A percentile compares a stretch with the other conserved stretches of the same genome.
Evolutionary conservation across 768 basidiomycete species (phyloP).

Genomic region (Xerocomellus chrysenteron): DNA sequence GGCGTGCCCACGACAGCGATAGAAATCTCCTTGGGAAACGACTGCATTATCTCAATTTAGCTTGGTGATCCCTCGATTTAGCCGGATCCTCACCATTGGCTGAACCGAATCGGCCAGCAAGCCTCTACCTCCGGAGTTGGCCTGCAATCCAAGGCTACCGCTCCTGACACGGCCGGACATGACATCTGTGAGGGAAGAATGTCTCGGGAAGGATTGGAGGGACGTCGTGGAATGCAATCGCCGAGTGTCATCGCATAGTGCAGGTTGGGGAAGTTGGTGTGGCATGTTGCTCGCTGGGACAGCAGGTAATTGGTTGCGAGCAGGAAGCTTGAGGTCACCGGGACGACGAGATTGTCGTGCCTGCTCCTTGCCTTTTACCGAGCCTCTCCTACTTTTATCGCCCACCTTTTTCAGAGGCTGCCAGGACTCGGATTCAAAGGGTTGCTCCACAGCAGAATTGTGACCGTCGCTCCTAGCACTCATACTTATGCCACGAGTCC

Average conservation of each 20-base stretch:
- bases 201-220: constrained; percentile 37
- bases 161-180: constrained; percentile 53
- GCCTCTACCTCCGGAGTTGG: constrained; percentile 18
- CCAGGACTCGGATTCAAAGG: constrained; percentile 56
- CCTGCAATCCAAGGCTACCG: constrained; percentile 56
- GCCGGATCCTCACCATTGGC: constrained; percentile 23
- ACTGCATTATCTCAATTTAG: constrained; percentile 19
- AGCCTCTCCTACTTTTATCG: constrained; percentile 47
- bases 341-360: constrained; percentile 45
- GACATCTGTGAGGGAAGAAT: constrained; percentile 30
- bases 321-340: constrained; percentile 63
- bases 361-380: constrained; percentile 47
- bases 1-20: constrained; percentile 78
- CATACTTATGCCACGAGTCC: constrained; percentile 56
- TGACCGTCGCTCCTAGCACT: constrained; percentile 46
- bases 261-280: constrained; percentile 36
- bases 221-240: constrained; percentile 41
- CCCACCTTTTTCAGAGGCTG: constrained; percentile 40
- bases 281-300: constrained; percentile 29
- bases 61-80: not conserved
- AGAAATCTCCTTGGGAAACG: constrained; percentile 42
- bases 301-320: constrained; percentile 47
- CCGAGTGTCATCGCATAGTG: constrained; percentile 39
- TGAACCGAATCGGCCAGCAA: constrained; percentile 19
- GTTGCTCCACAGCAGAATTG: constrained; percentile 38